Evolutionary conservation across 805 yeast species (phyloP).

Genomic region (Candida odintsovae): DNA sequence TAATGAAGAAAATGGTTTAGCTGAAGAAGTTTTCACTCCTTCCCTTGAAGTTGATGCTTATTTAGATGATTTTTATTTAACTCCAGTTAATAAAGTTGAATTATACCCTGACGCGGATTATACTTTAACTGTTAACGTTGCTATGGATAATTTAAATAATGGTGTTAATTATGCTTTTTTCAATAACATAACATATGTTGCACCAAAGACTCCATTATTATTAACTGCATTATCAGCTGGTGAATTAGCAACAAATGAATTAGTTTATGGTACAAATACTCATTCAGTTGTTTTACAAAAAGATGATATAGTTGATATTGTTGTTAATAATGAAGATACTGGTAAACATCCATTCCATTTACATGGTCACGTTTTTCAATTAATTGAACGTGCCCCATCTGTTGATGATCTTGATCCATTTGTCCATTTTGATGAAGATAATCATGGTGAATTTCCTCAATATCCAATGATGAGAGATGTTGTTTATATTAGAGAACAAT

Average conservation of each 20-base stretch:
- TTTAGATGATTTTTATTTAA: constrained; percentile 74
- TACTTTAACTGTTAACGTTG: constrained; percentile 62
- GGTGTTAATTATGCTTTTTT: constrained; percentile 97
- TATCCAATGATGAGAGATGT: constrained; percentile 85
- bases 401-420: constrained; percentile 45
- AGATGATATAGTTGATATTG: constrained; percentile 55
- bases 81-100: constrained; percentile 54
- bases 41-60: constrained; percentile 41
- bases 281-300: constrained; percentile 19
- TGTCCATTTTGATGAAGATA: constrained; percentile 46
- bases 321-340: constrained; percentile 73
- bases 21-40: constrained; percentile 38
- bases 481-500: constrained; percentile 72
- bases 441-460: constrained; percentile 51
- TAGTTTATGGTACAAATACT: constrained; percentile 56
- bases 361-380: constrained; percentile 69
- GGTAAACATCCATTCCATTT: constrained; percentile 78
- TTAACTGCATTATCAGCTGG: constrained; percentile 75
- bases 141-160: constrained; percentile 77
- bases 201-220: constrained; percentile 84
- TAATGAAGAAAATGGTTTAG: constrained; percentile 35
- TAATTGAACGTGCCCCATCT: constrained; percentile 46
- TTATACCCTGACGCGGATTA: constrained; percentile 63
- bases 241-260: constrained; percentile 44
- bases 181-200: constrained; percentile 73